phyloP scores from a whole-genome alignment of 225 moss, liverwort and hornwort genomes.

The Lunularia cruciata region DNA sequence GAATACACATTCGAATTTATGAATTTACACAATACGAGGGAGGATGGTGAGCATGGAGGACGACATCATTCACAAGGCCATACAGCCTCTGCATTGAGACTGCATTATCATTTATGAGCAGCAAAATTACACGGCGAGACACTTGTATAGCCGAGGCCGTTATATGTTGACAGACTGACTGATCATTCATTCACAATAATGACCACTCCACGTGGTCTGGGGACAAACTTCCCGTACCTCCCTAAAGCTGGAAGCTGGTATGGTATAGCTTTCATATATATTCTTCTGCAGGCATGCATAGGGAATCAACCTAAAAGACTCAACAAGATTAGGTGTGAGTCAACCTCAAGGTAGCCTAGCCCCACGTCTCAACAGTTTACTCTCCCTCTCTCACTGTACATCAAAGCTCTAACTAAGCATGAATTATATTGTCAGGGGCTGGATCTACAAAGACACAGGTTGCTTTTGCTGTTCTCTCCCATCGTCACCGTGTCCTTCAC shows the following conservation, averaged over 20 bases:
- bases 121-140: slow-evolving; percentile 25
- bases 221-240: slow-evolving; percentile 30
- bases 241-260: slow-evolving; percentile 20
- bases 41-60: slow-evolving; percentile 6
- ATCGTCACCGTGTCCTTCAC: slow-evolving; percentile 22
- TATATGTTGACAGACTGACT: slow-evolving; percentile 12
- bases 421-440: slow-evolving; percentile 3
- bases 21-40: background rate
- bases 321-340: slow-evolving; percentile 23
- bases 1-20: background rate
- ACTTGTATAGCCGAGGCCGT: slow-evolving; percentile 19
- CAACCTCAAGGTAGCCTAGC: slow-evolving; percentile 21
- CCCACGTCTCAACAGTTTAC: slow-evolving; percentile 27
- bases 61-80: slow-evolving; percentile 16
- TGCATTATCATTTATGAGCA: slow-evolving; percentile 17
- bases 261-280: slow-evolving; percentile 8
- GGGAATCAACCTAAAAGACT: slow-evolving; percentile 14
- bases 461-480: slow-evolving; percentile 28
- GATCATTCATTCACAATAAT: slow-evolving; percentile 24
- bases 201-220: slow-evolving; percentile 26
- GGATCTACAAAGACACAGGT: slow-evolving; percentile 37
- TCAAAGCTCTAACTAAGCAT: slow-evolving; percentile 21
- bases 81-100: slow-evolving; percentile 19
- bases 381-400: slow-evolving; percentile 37
- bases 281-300: slow-evolving; percentile 18